Percentiles rank a stretch among this genome's conserved stretches.
Conservation (phyloP, 2,329 filamentous ascomycete genomes). For the Ambrosiella xylebori region DNA sequence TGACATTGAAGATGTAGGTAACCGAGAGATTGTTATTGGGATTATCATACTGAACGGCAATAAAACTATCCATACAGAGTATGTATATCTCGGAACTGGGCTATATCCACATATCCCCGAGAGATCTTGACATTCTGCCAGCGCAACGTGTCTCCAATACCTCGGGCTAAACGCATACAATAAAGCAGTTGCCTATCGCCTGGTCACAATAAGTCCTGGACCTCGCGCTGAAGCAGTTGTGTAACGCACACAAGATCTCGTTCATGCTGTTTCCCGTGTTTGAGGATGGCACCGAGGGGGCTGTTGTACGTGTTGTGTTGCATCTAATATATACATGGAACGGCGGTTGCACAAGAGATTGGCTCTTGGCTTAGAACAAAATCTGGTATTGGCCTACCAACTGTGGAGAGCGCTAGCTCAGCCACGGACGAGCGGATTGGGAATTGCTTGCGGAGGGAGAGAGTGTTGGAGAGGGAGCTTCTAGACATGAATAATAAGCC, state of each 20-base stretch:
- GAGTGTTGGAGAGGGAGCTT: no score
- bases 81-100: neutral
- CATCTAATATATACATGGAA: neutral
- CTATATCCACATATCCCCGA: neutral
- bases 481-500: no score
- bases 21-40: neutral
- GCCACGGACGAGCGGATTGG: no score
- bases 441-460: no score
- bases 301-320: neutral
- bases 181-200: neutral
- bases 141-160: no score
- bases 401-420: no score
- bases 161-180: neutral
- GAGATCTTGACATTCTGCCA: no score
- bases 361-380: neutral
- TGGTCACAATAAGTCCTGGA: neutral
- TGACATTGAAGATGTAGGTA: neutral
- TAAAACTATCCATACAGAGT: neutral
- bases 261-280: slow-evolving; percentile 13
- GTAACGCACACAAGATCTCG: slow-evolving; percentile 9
- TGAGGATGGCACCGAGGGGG: slow-evolving; percentile 7
- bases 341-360: neutral
- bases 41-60: neutral
- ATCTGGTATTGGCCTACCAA: no score
- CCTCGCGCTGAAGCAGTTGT: neutral